Evolutionary conservation across 257 asterid species (phyloP), one percentile per base, ranked within the genome.

Genomic region (Sherardia arvensis): DNA sequence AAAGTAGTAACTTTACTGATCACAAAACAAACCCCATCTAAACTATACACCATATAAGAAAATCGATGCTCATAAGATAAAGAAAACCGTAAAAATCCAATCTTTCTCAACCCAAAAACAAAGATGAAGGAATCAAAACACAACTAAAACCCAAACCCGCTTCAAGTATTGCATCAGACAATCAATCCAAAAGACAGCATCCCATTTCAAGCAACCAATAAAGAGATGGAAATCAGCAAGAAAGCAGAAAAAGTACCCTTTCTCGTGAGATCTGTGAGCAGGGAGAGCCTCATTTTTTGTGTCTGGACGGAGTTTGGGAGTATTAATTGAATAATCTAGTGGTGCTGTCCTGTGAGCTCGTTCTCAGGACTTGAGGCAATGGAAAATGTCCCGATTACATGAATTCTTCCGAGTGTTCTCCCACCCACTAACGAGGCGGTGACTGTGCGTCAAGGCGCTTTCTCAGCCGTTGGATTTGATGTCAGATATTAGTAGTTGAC

Each of bases 311-410:
- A 33, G 38, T 58, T 25, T 45, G 49, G 27, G 60, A 21, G 53
- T 59, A 58, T 53, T 26, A 28, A 45, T 58, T 40, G 65, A 43
- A 58, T 43, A 67, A 43, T n/a, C 12, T 34, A 40, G 34, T 45
- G 51, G 47, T 12, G 65, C 49, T 32, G 28, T 17, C 27, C 21
- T 49, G 38, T 21, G 54, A 60, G 61, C 71, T 60, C 23, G 38
- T 32, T 68, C 53, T 68, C 66, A 62, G 26, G 45, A 45, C 53
- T 59, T 11, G 33, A 59, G 40, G 53, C 23, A 59, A 59, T 59
- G 66, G 26, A 59, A 59, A 68, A 66, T 25, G 72, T 48, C 72
- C 3, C 21, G 72, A 59, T 68, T 68, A 32, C 72, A 68, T 68
- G 72, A 59, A 68, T 59, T 48, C 54, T 59, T 68, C 53, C 21